phyloP scores from a whole-genome alignment of 345 rosid species.

The Kernera saxatilis region DNA sequence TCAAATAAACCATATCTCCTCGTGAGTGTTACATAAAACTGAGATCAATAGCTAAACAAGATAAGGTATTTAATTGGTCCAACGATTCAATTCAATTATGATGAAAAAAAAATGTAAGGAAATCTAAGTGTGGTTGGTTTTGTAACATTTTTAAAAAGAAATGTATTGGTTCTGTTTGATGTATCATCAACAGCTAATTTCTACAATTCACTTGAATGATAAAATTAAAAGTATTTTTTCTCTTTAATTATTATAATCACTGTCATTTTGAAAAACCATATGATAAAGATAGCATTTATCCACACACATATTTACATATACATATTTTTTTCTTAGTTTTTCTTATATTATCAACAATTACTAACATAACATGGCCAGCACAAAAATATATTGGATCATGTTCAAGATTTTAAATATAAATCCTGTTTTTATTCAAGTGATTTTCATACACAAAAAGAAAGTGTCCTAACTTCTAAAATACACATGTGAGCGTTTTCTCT shows the following conservation, averaged over 20 bases:
- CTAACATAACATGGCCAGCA: neutral
- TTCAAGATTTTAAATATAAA: neutral
- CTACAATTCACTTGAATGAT: neutral
- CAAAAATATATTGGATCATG: neutral
- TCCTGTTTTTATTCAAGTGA: too few species aligned
- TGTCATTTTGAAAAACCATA: too few species aligned
- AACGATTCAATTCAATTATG: neutral
- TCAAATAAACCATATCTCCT: neutral
- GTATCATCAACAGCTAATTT: neutral
- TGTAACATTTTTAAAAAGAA: neutral
- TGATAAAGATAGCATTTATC: too few species aligned
- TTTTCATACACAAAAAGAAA: too few species aligned
- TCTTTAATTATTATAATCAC: too few species aligned
- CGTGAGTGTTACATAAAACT: slow-evolving; percentile 3
- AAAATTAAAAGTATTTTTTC: neutral
- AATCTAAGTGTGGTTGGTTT: slow-evolving; percentile 3
- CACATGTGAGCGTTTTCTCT: neutral
- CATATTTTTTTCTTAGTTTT: too few species aligned
- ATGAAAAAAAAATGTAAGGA: neutral
- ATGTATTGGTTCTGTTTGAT: neutral
- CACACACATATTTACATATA: too few species aligned
- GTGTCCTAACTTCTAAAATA: neutral
- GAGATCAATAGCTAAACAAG: neutral
- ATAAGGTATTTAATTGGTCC: neutral
- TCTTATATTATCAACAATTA: neutral